These are phyloP conservation scores for Cladosporium colombiae DNA, from an alignment of 2,329 filamentous ascomycete species.

Conservation along the genomic window DNA sequence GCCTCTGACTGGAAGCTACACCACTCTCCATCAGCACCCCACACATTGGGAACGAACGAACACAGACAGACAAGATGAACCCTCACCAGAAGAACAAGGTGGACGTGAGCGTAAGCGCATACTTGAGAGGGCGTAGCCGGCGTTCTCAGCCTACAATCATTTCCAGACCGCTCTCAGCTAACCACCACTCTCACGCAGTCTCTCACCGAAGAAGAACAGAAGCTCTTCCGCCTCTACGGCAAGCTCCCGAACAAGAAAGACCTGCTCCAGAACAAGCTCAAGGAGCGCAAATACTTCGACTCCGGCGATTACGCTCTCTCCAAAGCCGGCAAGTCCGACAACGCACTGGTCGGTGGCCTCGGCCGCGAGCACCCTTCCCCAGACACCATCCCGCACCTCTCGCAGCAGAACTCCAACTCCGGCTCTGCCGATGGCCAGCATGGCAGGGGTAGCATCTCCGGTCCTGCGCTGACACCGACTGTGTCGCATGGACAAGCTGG, in stretches of 20 bases:
- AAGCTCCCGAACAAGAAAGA: conserved; percentile 97
- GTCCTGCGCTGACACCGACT: conserved; percentile 42
- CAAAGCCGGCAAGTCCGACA: conserved; percentile 87
- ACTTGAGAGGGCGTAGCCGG: conserved; percentile 9
- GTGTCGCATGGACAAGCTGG: conserved; percentile 59
- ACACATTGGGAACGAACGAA: background rate
- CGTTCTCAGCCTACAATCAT: conserved; percentile 16
- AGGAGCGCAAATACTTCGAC: conserved; percentile 98
- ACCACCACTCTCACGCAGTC: conserved; percentile 58
- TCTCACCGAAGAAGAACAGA: conserved; percentile 91
- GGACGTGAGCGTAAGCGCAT: conserved; percentile 78
- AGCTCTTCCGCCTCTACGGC: conserved; percentile 94
- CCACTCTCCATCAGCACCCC: background rate
- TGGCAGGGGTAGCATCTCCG: conserved; percentile 22
- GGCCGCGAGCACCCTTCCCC: conserved; percentile 84
- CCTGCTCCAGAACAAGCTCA: conserved; percentile 95
- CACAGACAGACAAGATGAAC: conserved; percentile 64
- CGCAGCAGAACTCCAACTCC: conserved; percentile 32
- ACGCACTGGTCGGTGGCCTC: conserved; percentile 81
- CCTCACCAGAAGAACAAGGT: conserved; percentile 98
- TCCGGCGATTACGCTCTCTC: conserved; percentile 92
- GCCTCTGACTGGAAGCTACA: conserved; percentile 9
- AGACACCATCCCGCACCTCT: conserved; percentile 42
- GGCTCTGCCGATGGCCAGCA: conserved; percentile 22
- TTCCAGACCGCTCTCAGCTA: background rate